Evolutionary conservation across 768 basidiomycete species (phyloP), one percentile per base, ranked within the genome.

Genomic region (Russula compacta): DNA sequence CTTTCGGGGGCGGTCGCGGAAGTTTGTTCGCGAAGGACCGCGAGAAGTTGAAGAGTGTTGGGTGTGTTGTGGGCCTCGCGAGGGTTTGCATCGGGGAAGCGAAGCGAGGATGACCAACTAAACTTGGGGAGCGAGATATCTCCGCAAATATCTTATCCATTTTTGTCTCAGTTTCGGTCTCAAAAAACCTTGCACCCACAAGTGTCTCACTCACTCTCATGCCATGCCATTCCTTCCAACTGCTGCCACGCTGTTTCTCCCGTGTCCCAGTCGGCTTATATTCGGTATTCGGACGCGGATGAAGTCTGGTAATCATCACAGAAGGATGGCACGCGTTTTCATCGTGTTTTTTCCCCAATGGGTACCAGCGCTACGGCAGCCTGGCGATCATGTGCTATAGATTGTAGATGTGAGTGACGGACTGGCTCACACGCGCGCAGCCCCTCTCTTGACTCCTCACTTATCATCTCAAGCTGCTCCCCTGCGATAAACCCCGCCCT

Each of bases 1-100:
- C 24, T 29, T 56, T 53, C 5, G 64, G 66, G n/a, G 66, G 66
- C 2, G 66, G 66, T 0, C 64, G 64, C 2, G 65, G 66, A 14
- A 66, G 59, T 12, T 51, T 42, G 15, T 56, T 66, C 0, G 64
- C 59, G 33, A 65, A 46, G 2, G 50, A 43, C n/a, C 56, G 56
- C 7, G 4, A 24, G 33, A 24, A 17, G 6, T 36, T 39, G 46
- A 32, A 8, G 3, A 21, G 3, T 3, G 36, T 12, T 19, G 11
- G 42, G 32, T n/a, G 24, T 17, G 33, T 46, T 44, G 49, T 36
- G 1, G 50, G 58, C 43, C 43, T 36, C 9, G 29, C 15, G 7
- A 48, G 15, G 33, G 35, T 15, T 15, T 35, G 54, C 12, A 15
- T 14, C 14, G 40, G 6, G 40, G 40, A 2, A 0, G 24, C 24